Percentiles rank a stretch among this genome's conserved stretches.
Evolutionary conservation across 148 eudicot species (phyloP).

Genomic region (Talinum fruticosum): DNA sequence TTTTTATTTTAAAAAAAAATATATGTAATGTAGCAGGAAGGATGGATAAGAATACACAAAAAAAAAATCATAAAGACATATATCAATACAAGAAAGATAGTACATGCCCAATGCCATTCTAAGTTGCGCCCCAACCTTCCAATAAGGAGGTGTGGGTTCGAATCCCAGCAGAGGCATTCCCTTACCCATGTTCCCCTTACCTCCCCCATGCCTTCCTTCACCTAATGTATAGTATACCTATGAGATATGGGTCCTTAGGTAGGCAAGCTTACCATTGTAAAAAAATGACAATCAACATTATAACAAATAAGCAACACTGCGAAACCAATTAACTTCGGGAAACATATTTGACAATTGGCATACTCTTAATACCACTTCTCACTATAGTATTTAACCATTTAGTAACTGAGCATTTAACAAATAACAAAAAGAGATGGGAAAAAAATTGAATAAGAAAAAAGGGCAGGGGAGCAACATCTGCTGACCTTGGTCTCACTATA

Average conservation of each 20-base stretch:
- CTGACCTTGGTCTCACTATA: conserved; percentile 83
- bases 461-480: neutral
- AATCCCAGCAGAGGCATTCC: no score
- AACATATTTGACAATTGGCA: neutral
- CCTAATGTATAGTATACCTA: no score
- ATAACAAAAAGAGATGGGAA: neutral
- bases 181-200: no score
- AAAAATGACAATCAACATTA: neutral
- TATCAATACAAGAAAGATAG: neutral
- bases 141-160: no score
- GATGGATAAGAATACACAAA: conserved; percentile 1
- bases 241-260: no score
- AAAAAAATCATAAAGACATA: neutral
- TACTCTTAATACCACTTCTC: neutral
- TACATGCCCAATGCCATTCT: neutral
- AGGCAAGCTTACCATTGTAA: no score
- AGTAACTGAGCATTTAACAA: neutral
- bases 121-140: no score
- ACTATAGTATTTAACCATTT: neutral
- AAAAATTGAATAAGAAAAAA: neutral
- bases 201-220: no score
- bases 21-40: conserved; percentile 3
- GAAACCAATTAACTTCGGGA: neutral
- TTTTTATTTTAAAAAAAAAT: no score
- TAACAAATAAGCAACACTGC: neutral